Evolutionary conservation across 148 eudicot genomes (phyloP), one percentile per base, ranked within the genome.

Genomic region (Camellia lanceoleosa): DNA sequence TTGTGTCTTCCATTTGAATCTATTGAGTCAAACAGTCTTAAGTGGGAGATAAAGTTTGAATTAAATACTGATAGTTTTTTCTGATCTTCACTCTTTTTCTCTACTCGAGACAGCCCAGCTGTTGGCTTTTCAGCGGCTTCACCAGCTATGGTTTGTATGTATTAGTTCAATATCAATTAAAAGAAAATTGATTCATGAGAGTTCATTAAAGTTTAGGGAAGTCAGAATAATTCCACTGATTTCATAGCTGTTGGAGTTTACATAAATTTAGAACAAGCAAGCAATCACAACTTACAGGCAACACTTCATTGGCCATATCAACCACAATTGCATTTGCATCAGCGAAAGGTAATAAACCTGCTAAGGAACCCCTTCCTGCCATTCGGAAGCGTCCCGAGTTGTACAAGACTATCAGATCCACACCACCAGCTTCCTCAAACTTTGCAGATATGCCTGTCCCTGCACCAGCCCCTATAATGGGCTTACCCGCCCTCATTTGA

Each of bases 361-460:
- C 97, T 74, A 96, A 87, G 58, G 99, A 96, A 61, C 99, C 99
- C 72, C 99, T 92, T 84, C 99, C 99, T 30, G 99, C 99, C 99
- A 96, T 96, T 55, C 99, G 87, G 79, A 96, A 96, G 78, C 97
- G 91, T 75, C 99, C 99, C 7, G 99, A 94, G 85, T 96, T 96
- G 85, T 96, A 94, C 73, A 96, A 78, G 64, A 96, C 90, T 43
- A 96, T 91, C 84, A 94, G 84, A 87, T 96, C 99, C 16, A 96
- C 93, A 6, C 99, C 99, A 71, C 99, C 99, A 66, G 87, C 97
- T 89, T 96, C 98, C 90, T 96, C 99, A 92, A 96, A 94, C 85
- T 96, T 96, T 55, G 99, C 99, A 19, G 99, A 96, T 83, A 96
- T 96, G 60, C 99, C 99, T 52, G 98, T 96, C 79, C 99, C 99